Evolutionary conservation across 1,139 yeast species (phyloP).

Genomic region (Debaryomycetaceae sp.): DNA sequence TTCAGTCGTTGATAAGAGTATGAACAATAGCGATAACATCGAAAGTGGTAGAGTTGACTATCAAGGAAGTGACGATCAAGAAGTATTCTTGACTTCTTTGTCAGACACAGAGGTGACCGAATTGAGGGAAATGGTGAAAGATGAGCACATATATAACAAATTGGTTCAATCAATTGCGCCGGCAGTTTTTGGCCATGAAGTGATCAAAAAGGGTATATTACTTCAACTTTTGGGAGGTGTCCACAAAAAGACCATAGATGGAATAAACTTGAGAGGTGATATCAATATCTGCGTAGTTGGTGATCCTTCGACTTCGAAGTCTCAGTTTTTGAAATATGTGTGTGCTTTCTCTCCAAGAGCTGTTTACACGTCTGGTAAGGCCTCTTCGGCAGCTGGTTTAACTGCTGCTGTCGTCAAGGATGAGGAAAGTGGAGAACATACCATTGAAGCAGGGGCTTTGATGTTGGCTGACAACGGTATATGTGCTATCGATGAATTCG

Average conservation of each 20-base stretch:
- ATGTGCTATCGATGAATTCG: slow-evolving; percentile 98
- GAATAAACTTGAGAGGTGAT: slow-evolving; percentile 94
- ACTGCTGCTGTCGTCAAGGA: slow-evolving; percentile 98
- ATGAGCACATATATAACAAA: slow-evolving; percentile 80
- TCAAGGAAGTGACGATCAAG: slow-evolving; percentile 60
- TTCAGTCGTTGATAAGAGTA: slow-evolving; percentile 50
- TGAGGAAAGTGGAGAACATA: slow-evolving; percentile 95
- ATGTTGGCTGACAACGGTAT: slow-evolving; percentile 99
- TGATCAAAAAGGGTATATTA: slow-evolving; percentile 86
- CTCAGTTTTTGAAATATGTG: slow-evolving; percentile 92
- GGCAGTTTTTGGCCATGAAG: slow-evolving; percentile 95
- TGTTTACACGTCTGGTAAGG: slow-evolving; percentile 96
- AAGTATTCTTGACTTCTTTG: slow-evolving; percentile 71
- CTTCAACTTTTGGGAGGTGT: slow-evolving; percentile 94
- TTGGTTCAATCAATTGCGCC: slow-evolving; percentile 92
- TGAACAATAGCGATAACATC: slow-evolving; percentile 27
- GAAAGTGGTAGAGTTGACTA: slow-evolving; percentile 23
- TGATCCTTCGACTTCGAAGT: slow-evolving; percentile 96
- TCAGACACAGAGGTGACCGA: slow-evolving; percentile 83
- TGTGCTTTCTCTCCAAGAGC: slow-evolving; percentile 92
- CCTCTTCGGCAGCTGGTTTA: slow-evolving; percentile 97
- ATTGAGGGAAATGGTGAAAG: slow-evolving; percentile 86
- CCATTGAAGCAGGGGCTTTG: slow-evolving; percentile 98
- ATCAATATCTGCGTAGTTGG: slow-evolving; percentile 96
- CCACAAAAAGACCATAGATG: slow-evolving; percentile 91